Conservation (phyloP, 495 filamentous ascomycete genomes). For the Wilcoxina mikolae region DNA sequence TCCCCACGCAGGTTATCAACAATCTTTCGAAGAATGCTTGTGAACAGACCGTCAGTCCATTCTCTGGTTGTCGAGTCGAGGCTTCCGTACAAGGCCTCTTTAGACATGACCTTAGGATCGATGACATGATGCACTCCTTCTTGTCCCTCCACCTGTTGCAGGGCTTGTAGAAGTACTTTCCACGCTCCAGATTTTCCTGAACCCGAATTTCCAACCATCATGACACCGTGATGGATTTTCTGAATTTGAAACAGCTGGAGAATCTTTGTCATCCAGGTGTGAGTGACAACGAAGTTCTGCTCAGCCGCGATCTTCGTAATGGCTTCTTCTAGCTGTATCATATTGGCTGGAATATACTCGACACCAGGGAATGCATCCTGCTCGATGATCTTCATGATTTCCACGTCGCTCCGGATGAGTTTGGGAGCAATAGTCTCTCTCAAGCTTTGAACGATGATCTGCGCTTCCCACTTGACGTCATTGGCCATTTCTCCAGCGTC, state of each 20-base stretch:
- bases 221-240: constrained; percentile 93
- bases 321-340: constrained; percentile 60
- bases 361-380: constrained; percentile 78
- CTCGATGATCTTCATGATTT: constrained; percentile 75
- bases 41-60: constrained; percentile 97
- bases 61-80: constrained; percentile 92
- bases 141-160: constrained; percentile 76
- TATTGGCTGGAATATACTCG: constrained; percentile 75
- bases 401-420: constrained; percentile 77
- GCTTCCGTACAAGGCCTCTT: constrained; percentile 88
- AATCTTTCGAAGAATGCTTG: constrained; percentile 92
- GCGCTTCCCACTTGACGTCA: constrained; percentile 51
- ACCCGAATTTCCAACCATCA: constrained; percentile 97
- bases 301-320: constrained; percentile 71
- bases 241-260: constrained; percentile 96
- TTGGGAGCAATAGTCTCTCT: constrained; percentile 98
- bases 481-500: constrained; percentile 40
- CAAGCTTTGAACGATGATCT: constrained; percentile 96
- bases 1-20: constrained; percentile 97
- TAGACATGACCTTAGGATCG: constrained; percentile 99
- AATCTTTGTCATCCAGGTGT: constrained; percentile 92
- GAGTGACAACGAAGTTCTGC: constrained; percentile 70
- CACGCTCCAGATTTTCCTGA: constrained; percentile 90
- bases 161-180: constrained; percentile 82
- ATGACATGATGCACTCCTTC: constrained; percentile 96